phyloP scores from a whole-genome alignment of 2,329 filamentous ascomycete genomes.

The Monosporascus sp. region DNA sequence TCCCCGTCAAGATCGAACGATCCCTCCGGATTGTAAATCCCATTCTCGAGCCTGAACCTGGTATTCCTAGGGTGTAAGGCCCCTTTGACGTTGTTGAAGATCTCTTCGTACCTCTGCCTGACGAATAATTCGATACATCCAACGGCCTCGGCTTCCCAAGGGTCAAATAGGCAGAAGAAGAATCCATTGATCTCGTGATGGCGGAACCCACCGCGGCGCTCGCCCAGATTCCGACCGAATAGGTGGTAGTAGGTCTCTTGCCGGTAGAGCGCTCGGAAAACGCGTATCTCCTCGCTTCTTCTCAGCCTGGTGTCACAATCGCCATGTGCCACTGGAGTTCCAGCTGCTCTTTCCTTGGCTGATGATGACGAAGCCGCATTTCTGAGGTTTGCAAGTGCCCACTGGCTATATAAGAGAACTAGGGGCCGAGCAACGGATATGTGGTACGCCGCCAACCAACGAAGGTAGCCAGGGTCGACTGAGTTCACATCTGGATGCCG shows the following conservation, averaged over 20 bases:
- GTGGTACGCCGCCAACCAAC: constrained; percentile 8
- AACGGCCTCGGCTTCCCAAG: no score
- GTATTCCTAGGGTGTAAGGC: no score
- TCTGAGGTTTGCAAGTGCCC: constrained; percentile 3
- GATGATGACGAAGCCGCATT: not conserved
- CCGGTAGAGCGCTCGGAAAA: constrained; percentile 17
- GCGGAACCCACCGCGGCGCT: not conserved
- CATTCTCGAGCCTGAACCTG: no score
- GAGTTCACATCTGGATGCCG: not conserved
- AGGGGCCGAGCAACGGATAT: constrained; percentile 5
- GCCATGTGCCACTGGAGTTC: not conserved
- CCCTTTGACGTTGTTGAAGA: no score
- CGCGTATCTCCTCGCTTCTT: constrained; percentile 11
- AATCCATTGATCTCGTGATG: no score
- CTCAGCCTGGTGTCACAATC: not conserved
- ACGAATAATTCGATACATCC: no score
- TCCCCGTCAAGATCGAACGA: no score
- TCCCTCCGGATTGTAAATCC: no score
- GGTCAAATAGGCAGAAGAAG: no score
- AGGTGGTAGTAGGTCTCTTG: constrained; percentile 13
- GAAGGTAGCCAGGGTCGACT: not conserved
- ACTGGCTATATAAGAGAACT: constrained; percentile 1
- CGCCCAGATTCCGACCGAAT: constrained; percentile 6
- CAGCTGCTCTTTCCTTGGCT: no score
- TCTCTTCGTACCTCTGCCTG: no score